phyloP scores from a whole-genome alignment of 2,329 filamentous ascomycete genomes.

The Fusarium pseudonygamai region DNA sequence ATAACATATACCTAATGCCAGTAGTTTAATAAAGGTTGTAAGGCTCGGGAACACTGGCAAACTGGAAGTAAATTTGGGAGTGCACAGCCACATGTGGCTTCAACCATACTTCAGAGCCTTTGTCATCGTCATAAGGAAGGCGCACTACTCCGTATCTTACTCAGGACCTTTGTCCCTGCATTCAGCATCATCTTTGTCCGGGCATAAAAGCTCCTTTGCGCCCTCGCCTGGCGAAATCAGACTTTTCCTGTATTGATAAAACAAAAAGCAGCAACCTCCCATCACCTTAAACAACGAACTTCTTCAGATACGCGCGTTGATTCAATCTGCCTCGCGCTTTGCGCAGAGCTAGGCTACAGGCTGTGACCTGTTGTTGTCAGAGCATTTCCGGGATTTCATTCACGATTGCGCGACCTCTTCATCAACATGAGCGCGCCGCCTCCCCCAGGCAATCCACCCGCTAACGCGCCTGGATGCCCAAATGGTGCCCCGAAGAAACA shows the following conservation, averaged over 20 bases:
- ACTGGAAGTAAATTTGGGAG: neutral
- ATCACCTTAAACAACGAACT: neutral
- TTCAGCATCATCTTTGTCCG: conserved; percentile 24
- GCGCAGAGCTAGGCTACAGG: conserved; percentile 33
- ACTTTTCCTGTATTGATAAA: neutral
- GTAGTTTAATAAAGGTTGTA: neutral
- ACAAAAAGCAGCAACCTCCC: neutral
- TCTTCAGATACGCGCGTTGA: conserved; percentile 1
- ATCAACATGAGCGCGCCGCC: conserved; percentile 57
- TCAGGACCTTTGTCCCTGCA: conserved; percentile 28
- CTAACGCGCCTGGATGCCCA: conserved; percentile 45
- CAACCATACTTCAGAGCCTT: conserved; percentile 22
- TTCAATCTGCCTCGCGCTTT: neutral
- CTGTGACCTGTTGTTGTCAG: conserved; percentile 22
- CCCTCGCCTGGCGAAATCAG: neutral
- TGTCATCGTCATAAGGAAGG: conserved; percentile 42
- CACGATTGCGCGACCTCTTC: neutral
- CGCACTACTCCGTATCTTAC: neutral
- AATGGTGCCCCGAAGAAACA: conserved; percentile 46
- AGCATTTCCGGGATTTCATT: neutral
- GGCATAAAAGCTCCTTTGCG: conserved; percentile 1
- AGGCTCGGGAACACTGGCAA: neutral
- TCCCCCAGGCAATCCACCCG: conserved; percentile 39
- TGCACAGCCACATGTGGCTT: conserved; percentile 33
- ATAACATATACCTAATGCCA: neutral